These are phyloP conservation scores for Pseudonectria buxi DNA, from an alignment of 2,329 filamentous ascomycete species.

Conservation along the genomic window DNA sequence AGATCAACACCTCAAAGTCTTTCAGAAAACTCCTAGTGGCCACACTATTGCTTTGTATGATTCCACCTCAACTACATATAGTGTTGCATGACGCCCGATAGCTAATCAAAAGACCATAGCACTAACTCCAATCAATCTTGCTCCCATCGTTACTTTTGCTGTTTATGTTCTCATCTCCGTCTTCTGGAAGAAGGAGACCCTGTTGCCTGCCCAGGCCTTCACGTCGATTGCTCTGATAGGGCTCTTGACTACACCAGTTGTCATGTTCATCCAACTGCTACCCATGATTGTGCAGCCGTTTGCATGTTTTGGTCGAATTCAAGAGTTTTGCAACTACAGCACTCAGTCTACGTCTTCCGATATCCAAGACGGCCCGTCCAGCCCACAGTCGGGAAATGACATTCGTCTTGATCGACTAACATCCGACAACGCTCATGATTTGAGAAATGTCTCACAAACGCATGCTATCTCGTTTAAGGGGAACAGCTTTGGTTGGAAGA, in stretches of 20 bases:
- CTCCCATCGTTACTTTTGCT: constrained; percentile 19
- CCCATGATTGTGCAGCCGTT: constrained; percentile 12
- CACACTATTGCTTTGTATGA: constrained; percentile 15
- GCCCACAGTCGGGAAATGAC: too few species aligned
- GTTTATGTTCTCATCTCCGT: constrained; percentile 20
- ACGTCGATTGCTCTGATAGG: constrained; percentile 14
- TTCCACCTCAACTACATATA: constrained; percentile 10
- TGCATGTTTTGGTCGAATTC: constrained; percentile 16
- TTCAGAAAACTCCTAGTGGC: constrained; percentile 21
- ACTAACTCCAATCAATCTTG: constrained; percentile 12
- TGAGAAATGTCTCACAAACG: too few species aligned
- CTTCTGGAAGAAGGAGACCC: constrained; percentile 14
- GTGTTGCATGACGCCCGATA: too few species aligned
- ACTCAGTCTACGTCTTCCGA: constrained; percentile 8
- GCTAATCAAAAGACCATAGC: too few species aligned
- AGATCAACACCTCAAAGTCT: constrained; percentile 22
- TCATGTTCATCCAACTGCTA: constrained; percentile 16
- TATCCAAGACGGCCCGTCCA: constrained; percentile 1
- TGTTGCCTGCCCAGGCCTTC: constrained; percentile 17
- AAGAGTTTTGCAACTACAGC: constrained; percentile 14
- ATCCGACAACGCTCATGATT: too few species aligned
- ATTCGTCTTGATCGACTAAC: too few species aligned
- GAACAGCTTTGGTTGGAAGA: too few species aligned
- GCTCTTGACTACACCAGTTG: constrained; percentile 13
- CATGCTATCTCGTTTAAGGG: too few species aligned